Evolutionary conservation across 1,284 basidiomycete genomes (phyloP).

Genomic region (Puccinia coronata): DNA sequence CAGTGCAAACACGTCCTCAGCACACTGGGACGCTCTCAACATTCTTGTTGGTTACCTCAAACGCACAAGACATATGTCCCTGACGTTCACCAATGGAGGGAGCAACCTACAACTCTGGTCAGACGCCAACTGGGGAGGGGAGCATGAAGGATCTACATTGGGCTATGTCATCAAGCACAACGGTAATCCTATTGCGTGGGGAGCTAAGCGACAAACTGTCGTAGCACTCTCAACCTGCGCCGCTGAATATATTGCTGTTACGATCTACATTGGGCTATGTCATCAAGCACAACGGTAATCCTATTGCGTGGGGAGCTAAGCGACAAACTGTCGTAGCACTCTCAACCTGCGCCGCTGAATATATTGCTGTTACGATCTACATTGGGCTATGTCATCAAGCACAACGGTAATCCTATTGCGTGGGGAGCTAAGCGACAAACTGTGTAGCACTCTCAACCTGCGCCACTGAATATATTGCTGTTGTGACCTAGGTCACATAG

Average conservation of each 20-base stretch:
- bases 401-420: background rate
- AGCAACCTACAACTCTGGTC: background rate
- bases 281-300: background rate
- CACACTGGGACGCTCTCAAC: slow-evolving; percentile 18
- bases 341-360: slow-evolving; percentile 8
- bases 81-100: background rate
- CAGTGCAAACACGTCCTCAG: background rate
- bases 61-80: too few species aligned
- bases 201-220: background rate
- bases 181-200: slow-evolving; percentile 7
- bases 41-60: background rate
- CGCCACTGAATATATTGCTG: slow-evolving; percentile 3
- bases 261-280: background rate
- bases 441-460: slow-evolving; percentile 4
- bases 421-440: slow-evolving; percentile 16
- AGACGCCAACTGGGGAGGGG: slow-evolving; percentile 35
- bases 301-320: slow-evolving; percentile 10
- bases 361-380: background rate
- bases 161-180: background rate
- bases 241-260: slow-evolving; percentile 17
- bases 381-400: background rate
- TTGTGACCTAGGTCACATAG: too few species aligned
- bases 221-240: background rate
- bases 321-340: background rate
- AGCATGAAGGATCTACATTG: background rate